Evolutionary conservation across 2,329 filamentous ascomycete genomes (phyloP).

Genomic region (Mycosphaerella sp.): DNA sequence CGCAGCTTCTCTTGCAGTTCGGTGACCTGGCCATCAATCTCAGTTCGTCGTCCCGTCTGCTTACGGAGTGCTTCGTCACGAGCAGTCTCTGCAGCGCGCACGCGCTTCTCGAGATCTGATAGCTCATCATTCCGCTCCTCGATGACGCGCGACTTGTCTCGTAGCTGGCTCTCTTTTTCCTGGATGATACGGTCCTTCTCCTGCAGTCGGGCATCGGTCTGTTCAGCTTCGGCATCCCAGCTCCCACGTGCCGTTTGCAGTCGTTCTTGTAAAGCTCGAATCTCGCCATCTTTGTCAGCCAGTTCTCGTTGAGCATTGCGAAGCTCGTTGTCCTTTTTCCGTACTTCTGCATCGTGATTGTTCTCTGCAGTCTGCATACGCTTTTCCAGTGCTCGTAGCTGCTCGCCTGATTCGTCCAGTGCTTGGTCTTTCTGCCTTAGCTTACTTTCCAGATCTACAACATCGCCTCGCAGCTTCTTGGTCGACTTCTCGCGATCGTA

Average conservation of each 20-base stretch:
- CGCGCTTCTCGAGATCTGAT: conserved; percentile 29
- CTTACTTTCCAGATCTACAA: conserved; percentile 32
- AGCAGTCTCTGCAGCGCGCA: conserved; percentile 27
- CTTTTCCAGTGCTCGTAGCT: conserved; percentile 32
- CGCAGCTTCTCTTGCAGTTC: conserved; percentile 48
- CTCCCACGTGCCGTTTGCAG: conserved; percentile 36
- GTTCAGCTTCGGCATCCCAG: conserved; percentile 36
- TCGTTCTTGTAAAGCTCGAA: conserved; percentile 33
- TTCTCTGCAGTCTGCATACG: conserved; percentile 27
- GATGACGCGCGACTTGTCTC: conserved; percentile 68
- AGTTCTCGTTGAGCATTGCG: conserved; percentile 52
- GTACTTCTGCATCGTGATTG: conserved; percentile 22
- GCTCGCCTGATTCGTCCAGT: conserved; percentile 33
- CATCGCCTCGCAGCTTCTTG: conserved; percentile 35
- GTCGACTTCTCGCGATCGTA: conserved; percentile 35
- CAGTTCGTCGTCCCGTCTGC: conserved; percentile 53
- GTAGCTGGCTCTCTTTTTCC: conserved; percentile 68
- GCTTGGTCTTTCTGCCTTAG: conserved; percentile 34
- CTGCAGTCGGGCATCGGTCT: conserved; percentile 34
- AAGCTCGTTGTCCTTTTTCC: conserved; percentile 43
- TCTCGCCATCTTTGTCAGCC: conserved; percentile 36
- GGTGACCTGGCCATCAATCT: conserved; percentile 40
- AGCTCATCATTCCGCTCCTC: conserved; percentile 70
- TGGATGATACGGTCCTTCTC: conserved; percentile 48
- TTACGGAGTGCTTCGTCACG: conserved; percentile 27